phyloP scores from a whole-genome alignment of 768 basidiomycete species.

The Serendipita vermifera region DNA sequence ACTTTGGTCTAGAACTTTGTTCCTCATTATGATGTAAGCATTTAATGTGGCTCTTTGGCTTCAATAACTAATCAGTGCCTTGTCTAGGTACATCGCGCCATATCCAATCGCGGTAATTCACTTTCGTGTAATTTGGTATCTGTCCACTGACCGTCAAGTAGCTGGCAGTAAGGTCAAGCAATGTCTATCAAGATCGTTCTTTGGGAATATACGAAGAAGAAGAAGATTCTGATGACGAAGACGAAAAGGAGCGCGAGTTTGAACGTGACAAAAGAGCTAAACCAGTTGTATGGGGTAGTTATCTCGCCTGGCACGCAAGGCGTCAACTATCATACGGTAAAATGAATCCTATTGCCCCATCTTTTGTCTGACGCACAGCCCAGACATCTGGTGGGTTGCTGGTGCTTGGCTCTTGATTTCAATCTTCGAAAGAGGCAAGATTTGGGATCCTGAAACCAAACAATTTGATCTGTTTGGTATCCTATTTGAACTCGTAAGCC shows the following conservation, averaged over 20 bases:
- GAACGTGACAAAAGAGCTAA: constrained; percentile 20
- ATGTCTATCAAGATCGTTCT: constrained; percentile 9
- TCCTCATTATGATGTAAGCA: constrained; percentile 12
- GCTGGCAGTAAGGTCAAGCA: constrained; percentile 7
- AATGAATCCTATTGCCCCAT: background rate
- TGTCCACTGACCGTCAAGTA: no score
- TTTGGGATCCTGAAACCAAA: constrained; percentile 10
- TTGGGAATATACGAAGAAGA: constrained; percentile 9
- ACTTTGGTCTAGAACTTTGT: background rate
- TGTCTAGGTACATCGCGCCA: constrained; percentile 10
- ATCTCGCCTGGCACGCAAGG: constrained; percentile 70
- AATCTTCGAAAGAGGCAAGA: background rate
- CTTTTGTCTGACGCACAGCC: background rate
- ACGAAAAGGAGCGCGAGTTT: constrained; percentile 19
- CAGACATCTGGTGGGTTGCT: constrained; percentile 91
- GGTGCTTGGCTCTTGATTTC: constrained; percentile 58
- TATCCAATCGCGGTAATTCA: background rate
- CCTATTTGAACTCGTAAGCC: constrained; percentile 63
- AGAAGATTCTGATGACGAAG: constrained; percentile 27
- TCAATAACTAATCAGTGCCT: background rate
- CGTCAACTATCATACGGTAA: constrained; percentile 66
- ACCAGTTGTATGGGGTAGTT: constrained; percentile 57
- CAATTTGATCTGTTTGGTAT: constrained; percentile 13
- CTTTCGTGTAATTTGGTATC: no score
- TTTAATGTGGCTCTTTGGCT: background rate